Conservation (phyloP, 805 yeast species). For the Candida khao-thaluensis region DNA sequence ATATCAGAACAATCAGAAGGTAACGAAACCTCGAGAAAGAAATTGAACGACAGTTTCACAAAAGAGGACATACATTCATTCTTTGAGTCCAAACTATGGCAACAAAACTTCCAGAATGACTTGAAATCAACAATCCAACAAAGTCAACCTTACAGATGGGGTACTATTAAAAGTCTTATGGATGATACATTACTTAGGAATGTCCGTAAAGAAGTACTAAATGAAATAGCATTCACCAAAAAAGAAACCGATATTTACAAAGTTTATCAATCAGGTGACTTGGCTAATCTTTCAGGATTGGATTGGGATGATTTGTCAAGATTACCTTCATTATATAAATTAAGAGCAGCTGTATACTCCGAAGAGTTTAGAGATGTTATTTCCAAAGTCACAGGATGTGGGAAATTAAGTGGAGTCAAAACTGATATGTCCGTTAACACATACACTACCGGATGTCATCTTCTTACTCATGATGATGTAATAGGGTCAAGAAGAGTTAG, state of each 20-base stretch:
- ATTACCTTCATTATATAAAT: slow-evolving; percentile 70
- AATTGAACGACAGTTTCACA: slow-evolving; percentile 18
- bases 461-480: slow-evolving; percentile 95
- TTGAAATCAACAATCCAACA: slow-evolving; percentile 46
- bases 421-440: slow-evolving; percentile 93
- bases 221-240: slow-evolving; percentile 83
- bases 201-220: slow-evolving; percentile 81
- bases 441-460: slow-evolving; percentile 89
- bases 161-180: slow-evolving; percentile 70
- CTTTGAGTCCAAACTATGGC: slow-evolving; percentile 52
- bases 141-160: slow-evolving; percentile 87
- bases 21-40: slow-evolving; percentile 14
- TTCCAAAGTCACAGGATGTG: slow-evolving; percentile 77
- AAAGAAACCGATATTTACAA: slow-evolving; percentile 97
- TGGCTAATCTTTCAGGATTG: slow-evolving; percentile 87
- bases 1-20: too few species aligned
- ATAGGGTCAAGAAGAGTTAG: slow-evolving; percentile 93
- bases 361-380: slow-evolving; percentile 78
- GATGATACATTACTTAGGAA: slow-evolving; percentile 73
- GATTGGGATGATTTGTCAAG: slow-evolving; percentile 70
- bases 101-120: slow-evolving; percentile 33
- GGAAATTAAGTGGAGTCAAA: slow-evolving; percentile 83
- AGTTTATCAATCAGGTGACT: slow-evolving; percentile 85
- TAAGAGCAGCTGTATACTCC: slow-evolving; percentile 86
- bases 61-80: slow-evolving; percentile 37